These are phyloP conservation scores for Nemophila menziesii DNA, from an alignment of 257 asterid species.

Conservation along the genomic window DNA sequence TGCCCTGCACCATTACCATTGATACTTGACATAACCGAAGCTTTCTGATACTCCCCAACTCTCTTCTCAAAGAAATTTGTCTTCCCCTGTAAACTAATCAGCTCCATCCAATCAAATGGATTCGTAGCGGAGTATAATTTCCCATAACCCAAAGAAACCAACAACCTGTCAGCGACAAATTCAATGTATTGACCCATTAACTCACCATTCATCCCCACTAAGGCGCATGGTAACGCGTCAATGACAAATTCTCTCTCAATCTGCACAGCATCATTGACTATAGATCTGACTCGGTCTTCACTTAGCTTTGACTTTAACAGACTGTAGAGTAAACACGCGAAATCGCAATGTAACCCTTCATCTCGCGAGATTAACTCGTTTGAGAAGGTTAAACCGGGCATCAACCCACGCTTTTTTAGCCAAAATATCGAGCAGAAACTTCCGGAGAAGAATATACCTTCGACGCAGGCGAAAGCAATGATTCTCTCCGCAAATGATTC, in stretches of 20 bases:
- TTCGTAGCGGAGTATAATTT: constrained; percentile 51
- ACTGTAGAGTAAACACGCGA: constrained; percentile 73
- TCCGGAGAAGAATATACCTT: constrained; percentile 85
- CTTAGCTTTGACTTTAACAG: constrained; percentile 52
- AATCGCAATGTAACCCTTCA: constrained; percentile 86
- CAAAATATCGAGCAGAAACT: constrained; percentile 88
- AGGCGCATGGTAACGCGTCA: constrained; percentile 72
- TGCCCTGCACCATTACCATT: constrained; percentile 41
- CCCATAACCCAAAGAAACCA: constrained; percentile 52
- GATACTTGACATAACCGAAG: constrained; percentile 64
- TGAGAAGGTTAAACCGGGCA: constrained; percentile 82
- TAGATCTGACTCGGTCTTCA: constrained; percentile 56
- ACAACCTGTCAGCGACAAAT: constrained; percentile 74
- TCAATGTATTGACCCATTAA: constrained; percentile 75
- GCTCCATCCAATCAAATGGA: constrained; percentile 96
- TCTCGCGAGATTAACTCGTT: constrained; percentile 81
- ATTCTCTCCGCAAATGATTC: constrained; percentile 76
- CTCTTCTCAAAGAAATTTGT: constrained; percentile 93
- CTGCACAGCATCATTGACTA: constrained; percentile 58
- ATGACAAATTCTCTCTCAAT: constrained; percentile 79
- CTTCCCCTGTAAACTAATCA: constrained; percentile 90
- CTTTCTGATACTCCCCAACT: constrained; percentile 93
- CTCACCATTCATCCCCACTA: constrained; percentile 73
- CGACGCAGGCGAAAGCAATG: constrained; percentile 81
- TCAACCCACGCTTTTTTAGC: constrained; percentile 76